Evolutionary conservation across 164 flowering plant species (phyloP).

Genomic region (Nymphaea colorata): DNA sequence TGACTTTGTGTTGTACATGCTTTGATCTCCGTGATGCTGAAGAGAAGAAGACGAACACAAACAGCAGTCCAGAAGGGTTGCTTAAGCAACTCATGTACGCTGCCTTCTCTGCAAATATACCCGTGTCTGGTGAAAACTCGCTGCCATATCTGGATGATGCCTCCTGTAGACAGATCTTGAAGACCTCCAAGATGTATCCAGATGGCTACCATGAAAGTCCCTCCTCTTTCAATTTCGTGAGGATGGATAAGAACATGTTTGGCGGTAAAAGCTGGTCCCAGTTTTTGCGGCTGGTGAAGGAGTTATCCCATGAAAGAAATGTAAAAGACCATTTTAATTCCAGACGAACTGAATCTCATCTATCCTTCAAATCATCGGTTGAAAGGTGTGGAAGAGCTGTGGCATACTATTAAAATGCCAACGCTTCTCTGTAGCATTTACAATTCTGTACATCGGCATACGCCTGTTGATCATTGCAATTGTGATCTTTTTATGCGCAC

Average conservation of each 20-base stretch:
- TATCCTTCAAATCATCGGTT: background rate
- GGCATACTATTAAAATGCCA: background rate
- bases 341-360: background rate
- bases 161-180: conserved; percentile 42
- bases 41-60: conserved; percentile 23
- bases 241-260: conserved; percentile 53
- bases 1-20: conserved; percentile 35
- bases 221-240: conserved; percentile 49
- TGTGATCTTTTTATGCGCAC: background rate
- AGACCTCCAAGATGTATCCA: conserved; percentile 33
- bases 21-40: conserved; percentile 46
- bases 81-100: conserved; percentile 37
- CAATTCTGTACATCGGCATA: background rate
- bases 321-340: background rate
- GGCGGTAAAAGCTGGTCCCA: conserved; percentile 37
- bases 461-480: background rate
- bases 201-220: conserved; percentile 26
- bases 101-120: conserved; percentile 28
- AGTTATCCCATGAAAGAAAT: background rate
- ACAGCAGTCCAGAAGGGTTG: conserved; percentile 47
- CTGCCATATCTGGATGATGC: conserved; percentile 25
- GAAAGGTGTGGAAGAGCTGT: background rate
- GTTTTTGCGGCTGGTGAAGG: conserved; percentile 28
- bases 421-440: background rate
- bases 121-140: conserved; percentile 46